These are phyloP conservation scores for Oryza coarctata DNA, from an alignment of 176 grass and related monocot genomes.

Conservation along the genomic window DNA sequence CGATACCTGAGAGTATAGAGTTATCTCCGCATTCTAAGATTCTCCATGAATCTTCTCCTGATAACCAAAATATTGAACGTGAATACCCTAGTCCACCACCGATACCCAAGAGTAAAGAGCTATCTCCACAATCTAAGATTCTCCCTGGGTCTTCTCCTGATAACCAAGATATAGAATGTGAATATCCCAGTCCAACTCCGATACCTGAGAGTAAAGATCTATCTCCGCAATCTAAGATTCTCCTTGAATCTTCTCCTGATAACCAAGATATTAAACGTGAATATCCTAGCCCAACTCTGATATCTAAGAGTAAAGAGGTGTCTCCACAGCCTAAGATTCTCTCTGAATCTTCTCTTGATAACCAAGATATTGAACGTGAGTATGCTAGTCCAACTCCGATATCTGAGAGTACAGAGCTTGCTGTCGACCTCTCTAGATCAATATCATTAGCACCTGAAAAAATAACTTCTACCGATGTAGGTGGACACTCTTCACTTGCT, in stretches of 20 bases:
- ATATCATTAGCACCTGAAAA: conserved; percentile 10
- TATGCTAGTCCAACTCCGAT: conserved; percentile 33
- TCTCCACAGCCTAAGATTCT: background rate
- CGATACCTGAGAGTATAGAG: background rate
- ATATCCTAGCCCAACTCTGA: conserved; percentile 34
- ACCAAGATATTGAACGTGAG: conserved; percentile 17
- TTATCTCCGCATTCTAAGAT: background rate
- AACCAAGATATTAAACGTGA: conserved; percentile 11
- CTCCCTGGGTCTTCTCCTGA: background rate
- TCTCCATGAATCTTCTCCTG: background rate
- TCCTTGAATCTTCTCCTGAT: background rate
- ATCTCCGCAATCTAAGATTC: background rate
- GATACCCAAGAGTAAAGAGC: too few species aligned
- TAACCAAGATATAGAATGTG: conserved; percentile 24
- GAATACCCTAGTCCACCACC: background rate
- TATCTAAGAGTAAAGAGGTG: conserved; percentile 23
- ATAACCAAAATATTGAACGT: background rate
- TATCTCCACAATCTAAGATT: too few species aligned
- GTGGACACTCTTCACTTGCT: conserved; percentile 22
- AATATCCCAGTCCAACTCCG: conserved; percentile 43
- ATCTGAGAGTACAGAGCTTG: conserved; percentile 31
- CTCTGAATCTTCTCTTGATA: background rate
- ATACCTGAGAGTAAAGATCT: conserved; percentile 12
- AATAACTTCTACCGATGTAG: conserved; percentile 22
- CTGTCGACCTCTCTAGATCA: background rate